phyloP scores from a whole-genome alignment of 2,329 filamentous ascomycete genomes.

The Colletotrichum horii region DNA sequence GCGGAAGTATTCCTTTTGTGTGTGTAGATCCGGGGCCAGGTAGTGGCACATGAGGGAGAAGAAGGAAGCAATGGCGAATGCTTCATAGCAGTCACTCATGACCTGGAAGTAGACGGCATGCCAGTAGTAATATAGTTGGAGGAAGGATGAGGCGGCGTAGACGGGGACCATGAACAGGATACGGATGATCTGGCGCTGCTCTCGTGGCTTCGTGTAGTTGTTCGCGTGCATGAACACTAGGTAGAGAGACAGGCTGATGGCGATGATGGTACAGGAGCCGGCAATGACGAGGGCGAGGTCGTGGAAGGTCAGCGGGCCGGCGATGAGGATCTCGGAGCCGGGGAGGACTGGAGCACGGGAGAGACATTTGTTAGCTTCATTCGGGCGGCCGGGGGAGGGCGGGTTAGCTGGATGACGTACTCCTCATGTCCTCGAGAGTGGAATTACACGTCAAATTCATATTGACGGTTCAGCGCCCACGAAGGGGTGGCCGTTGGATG shows the following conservation, averaged over 20 bases:
- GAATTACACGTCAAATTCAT: constrained; percentile 48
- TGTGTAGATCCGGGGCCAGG: constrained; percentile 76
- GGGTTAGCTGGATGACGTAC: constrained; percentile 30
- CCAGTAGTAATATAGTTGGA: constrained; percentile 76
- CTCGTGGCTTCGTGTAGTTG: constrained; percentile 64
- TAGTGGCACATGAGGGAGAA: constrained; percentile 85
- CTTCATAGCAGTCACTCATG: constrained; percentile 85
- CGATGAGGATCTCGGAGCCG: constrained; percentile 51
- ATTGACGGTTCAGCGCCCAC: background rate
- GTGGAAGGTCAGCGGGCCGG: constrained; percentile 58
- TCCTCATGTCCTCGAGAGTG: constrained; percentile 48
- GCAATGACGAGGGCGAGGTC: constrained; percentile 57
- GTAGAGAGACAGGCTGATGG: constrained; percentile 58
- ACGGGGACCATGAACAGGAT: constrained; percentile 89
- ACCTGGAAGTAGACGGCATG: constrained; percentile 83
- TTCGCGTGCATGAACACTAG: constrained; percentile 64
- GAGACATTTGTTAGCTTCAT: background rate
- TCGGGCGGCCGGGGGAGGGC: background rate
- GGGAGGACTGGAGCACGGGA: constrained; percentile 38
- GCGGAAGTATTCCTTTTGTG: constrained; percentile 83
- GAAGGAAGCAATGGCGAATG: constrained; percentile 86
- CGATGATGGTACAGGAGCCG: constrained; percentile 52
- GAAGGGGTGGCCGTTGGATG: background rate
- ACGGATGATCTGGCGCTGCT: constrained; percentile 77
- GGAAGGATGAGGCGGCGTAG: constrained; percentile 76